Conservation (phyloP, 2,329 filamentous ascomycete genomes). For the Ophiostoma ulmi region DNA sequence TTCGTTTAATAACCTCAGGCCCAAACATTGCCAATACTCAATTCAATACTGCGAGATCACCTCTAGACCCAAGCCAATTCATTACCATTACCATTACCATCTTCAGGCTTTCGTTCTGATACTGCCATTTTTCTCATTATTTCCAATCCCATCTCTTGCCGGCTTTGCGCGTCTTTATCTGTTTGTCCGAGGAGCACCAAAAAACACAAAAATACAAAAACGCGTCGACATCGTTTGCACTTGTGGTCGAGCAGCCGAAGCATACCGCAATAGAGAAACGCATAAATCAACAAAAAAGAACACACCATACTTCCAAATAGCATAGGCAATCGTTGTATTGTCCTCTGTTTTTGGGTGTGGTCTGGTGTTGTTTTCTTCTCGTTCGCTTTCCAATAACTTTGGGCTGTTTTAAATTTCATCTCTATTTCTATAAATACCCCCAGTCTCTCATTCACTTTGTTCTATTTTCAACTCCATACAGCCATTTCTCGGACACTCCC, state of each 20-base stretch:
- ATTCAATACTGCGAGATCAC: not conserved
- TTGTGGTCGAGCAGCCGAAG: not conserved
- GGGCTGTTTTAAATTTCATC: not conserved
- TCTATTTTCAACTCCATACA: not conserved
- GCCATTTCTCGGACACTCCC: not conserved
- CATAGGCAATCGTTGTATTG: not conserved
- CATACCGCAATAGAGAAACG: not conserved
- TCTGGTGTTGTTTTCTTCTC: not conserved
- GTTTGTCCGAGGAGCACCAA: not conserved
- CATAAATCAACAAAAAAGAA: not conserved
- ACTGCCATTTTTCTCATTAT: not conserved
- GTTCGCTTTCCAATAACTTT: not conserved
- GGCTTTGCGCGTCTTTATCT: not conserved
- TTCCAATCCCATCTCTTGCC: not conserved
- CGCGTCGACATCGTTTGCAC: not conserved
- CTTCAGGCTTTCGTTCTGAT: not conserved
- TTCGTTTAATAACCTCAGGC: slow-evolving; percentile 6
- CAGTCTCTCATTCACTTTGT: not conserved
- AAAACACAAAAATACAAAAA: not conserved
- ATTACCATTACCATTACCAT: too few relatives aligned
- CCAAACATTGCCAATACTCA: not conserved
- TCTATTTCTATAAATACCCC: not conserved
- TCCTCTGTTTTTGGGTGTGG: not conserved
- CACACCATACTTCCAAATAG: not conserved
- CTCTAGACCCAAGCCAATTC: not conserved